These are phyloP conservation scores for Aspergillus homomorphus DNA, from an alignment of 495 filamentous ascomycete genomes.

Conservation along the genomic window DNA sequence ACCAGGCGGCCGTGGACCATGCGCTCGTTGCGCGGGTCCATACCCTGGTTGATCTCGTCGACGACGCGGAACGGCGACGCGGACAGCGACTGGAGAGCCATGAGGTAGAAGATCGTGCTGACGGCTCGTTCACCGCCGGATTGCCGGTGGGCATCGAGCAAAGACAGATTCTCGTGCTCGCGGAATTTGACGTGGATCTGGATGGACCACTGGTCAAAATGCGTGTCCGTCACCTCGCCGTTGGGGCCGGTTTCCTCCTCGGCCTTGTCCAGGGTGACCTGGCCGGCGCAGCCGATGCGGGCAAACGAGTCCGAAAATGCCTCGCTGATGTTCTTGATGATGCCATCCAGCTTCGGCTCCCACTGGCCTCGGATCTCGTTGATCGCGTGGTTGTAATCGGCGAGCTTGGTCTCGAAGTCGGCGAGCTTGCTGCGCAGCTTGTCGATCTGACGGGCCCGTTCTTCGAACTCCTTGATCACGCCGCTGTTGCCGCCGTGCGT, in stretches of 20 bases:
- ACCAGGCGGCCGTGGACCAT: constrained; percentile 98
- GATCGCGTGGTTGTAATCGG: constrained; percentile 54
- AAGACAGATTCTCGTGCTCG: constrained; percentile 76
- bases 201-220: constrained; percentile 90
- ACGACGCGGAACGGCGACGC: constrained; percentile 98
- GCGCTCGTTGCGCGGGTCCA: constrained; percentile 97
- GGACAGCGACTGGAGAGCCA: constrained; percentile 92
- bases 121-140: constrained; percentile 96
- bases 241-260: constrained; percentile 37
- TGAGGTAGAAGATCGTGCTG: constrained; percentile 98
- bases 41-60: constrained; percentile 99
- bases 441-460: constrained; percentile 59
- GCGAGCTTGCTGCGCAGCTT: constrained; percentile 49
- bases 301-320: constrained; percentile 88
- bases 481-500: constrained; percentile 76
- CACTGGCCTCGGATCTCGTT: constrained; percentile 57
- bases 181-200: constrained; percentile 93
- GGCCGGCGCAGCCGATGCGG: constrained; percentile 92
- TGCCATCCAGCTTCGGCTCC: constrained; percentile 79
- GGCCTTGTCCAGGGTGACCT: constrained; percentile 64
- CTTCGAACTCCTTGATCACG: constrained; percentile 75
- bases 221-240: constrained; percentile 58
- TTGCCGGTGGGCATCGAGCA: constrained; percentile 87
- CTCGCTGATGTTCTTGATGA: constrained; percentile 77
- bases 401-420: constrained; percentile 44